Evolutionary conservation across 495 filamentous ascomycete species (phyloP), one percentile per base, ranked within the genome.

Genomic region (Ascodesmis nigricans): DNA sequence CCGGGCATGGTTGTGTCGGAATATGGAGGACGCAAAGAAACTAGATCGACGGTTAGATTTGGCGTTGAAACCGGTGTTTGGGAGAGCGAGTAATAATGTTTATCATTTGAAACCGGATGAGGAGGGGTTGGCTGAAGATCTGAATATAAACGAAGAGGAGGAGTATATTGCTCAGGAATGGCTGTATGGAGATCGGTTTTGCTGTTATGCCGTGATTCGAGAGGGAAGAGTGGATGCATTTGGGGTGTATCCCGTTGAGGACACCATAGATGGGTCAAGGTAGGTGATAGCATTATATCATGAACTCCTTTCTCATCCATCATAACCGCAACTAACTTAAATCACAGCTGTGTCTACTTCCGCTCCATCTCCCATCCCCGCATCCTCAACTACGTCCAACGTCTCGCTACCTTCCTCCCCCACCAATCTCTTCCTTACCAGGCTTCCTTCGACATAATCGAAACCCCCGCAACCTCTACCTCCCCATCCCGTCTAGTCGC

Each of bases 271-370:
- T 25, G 49, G 50, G 1, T n/a, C n/a, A n/a, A n/a, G n/a, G n/a
- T n/a, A n/a, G n/a, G n/a, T n/a, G n/a, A n/a, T n/a, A n/a, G n/a
- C n/a, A n/a, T n/a, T n/a, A n/a, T n/a, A n/a, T n/a, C n/a, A n/a
- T n/a, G n/a, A n/a, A n/a, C n/a, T n/a, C n/a, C n/a, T n/a, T n/a
- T n/a, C n/a, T n/a, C n/a, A n/a, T n/a, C n/a, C n/a, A n/a, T n/a
- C n/a, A n/a, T n/a, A n/a, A n/a, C n/a, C n/a, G n/a, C n/a, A n/a
- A n/a, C n/a, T n/a, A n/a, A n/a, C n/a, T n/a, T n/a, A n/a, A n/a
- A n/a, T n/a, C n/a, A n/a, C n/a, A n/a, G n/a, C n/a, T 53, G 40
- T n/a, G 49, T 53, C 1, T 53, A 32, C 35, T 53, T 53, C 23
- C 37, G 37, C 1, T 37, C 50, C 0, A 36, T 46, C 7, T 21